These are phyloP conservation scores for Telopea speciosissima DNA, from an alignment of 177 flowering plant species.

Conservation along the genomic window DNA sequence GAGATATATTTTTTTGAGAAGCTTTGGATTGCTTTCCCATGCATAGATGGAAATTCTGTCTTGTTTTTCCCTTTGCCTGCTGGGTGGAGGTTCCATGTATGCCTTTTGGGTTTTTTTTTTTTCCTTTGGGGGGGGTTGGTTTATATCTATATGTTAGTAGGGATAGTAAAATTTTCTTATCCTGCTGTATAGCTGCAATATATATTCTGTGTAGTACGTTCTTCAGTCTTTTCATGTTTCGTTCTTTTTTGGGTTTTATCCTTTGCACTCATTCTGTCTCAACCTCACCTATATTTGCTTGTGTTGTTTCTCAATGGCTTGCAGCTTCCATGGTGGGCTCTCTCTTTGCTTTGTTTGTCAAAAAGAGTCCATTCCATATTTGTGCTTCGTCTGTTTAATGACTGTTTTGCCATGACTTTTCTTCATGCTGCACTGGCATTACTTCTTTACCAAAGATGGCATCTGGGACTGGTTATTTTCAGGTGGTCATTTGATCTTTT, in stretches of 20 bases:
- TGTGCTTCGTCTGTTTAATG: conserved; percentile 94
- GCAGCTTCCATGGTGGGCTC: conserved; percentile 99
- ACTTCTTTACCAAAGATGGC: conserved; percentile 65
- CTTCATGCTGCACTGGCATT: conserved; percentile 68
- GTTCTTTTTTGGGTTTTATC: too few species aligned
- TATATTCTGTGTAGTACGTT: not conserved
- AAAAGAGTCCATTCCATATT: conserved; percentile 93
- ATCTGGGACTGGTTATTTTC: conserved; percentile 74
- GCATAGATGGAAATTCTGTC: too few species aligned
- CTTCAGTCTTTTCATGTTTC: not conserved
- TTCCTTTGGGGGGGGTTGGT: too few species aligned
- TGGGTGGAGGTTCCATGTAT: too few species aligned
- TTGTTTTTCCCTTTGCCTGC: too few species aligned
- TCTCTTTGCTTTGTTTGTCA: conserved; percentile 72
- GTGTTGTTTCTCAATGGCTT: conserved; percentile 19
- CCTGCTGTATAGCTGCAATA: not conserved
- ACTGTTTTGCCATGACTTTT: conserved; percentile 81
- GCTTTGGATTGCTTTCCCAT: too few species aligned
- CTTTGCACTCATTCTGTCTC: not conserved
- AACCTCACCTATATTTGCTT: not conserved
- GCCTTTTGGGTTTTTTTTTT: too few species aligned
- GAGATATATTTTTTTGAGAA: too few species aligned
- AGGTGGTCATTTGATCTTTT: conserved; percentile 39
- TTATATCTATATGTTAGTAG: not conserved
- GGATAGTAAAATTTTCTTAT: not conserved